Evolutionary conservation across 2,329 filamentous ascomycete genomes (phyloP), one percentile per base, ranked within the genome.

Genomic region (Aspergillus proliferans): DNA sequence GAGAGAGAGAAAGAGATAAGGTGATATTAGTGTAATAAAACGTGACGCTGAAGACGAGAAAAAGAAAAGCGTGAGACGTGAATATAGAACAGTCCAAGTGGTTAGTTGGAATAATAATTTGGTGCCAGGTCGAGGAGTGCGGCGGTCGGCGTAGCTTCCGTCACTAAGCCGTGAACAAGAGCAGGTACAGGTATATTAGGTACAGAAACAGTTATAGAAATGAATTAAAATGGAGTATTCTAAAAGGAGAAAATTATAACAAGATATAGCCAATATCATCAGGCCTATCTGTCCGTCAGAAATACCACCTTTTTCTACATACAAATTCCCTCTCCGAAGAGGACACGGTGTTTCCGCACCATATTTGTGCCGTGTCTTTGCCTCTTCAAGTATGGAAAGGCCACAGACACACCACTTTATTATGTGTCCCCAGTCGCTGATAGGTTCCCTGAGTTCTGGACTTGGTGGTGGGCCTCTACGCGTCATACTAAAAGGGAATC

Each of bases 131-230:
- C 58, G 58, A 60, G 62, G 64, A 62, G 56, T 66, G 61, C 63
- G 58, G 61, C 59, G 59, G 59, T 55, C 61, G 57, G 67, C 65
- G 67, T 69, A 68, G 66, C 62, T 58, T 65, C 57, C 55, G 65
- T 68, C 65, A 68, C 64, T 63, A 59, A 55, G 15, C 6, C 34
- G 14, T 18, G 15, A 18, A 36, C 14, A 18, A 18, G 14, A 36
- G 34, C 15, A 36, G 10, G 34, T 36, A 36, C 14, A 36, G n/a
- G 6, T 36, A 15, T n/a, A 18, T 36, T 36, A n/a, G 34, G 15
- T 36, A 36, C 3, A 7, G 8, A 19, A 40, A 21, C 3, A 12
- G 21, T 30, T 30, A 30, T 30, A 40, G 38, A 40, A 22, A n/a
- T 9, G 14, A 6, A 38, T 38, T 38, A 18, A 18, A 38, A 38